phyloP scores from a whole-genome alignment of 257 asterid genomes.

The Thymus quinquecostatus region DNA sequence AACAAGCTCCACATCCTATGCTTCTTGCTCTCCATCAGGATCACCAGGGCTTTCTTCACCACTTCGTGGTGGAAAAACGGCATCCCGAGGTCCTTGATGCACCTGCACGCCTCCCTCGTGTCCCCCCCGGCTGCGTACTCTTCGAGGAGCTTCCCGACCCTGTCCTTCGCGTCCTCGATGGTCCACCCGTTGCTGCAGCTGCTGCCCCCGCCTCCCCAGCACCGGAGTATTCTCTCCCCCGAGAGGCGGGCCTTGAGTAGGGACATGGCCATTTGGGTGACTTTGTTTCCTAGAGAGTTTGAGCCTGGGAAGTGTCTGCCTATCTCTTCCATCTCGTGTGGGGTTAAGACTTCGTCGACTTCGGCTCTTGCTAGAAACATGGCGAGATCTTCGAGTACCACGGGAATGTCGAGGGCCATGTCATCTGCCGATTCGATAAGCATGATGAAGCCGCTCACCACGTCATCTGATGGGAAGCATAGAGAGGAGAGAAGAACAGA shows the following conservation, averaged over 20 bases:
- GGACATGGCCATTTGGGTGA: conserved; percentile 67
- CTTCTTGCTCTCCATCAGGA: conserved; percentile 71
- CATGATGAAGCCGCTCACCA: conserved; percentile 71
- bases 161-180: conserved; percentile 84
- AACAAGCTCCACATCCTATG: conserved; percentile 71
- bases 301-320: conserved; percentile 55
- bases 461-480: conserved; percentile 83
- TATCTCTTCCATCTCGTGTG: conserved; percentile 83
- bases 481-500: conserved; percentile 75
- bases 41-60: conserved; percentile 71
- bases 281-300: conserved; percentile 65
- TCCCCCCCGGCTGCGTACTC: conserved; percentile 88
- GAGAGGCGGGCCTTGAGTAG: conserved; percentile 75
- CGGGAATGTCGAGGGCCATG: conserved; percentile 79
- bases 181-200: conserved; percentile 67
- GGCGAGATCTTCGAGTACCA: conserved; percentile 80
- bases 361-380: conserved; percentile 83
- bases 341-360: conserved; percentile 87
- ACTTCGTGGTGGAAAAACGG: conserved; percentile 96
- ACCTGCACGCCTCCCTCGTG: conserved; percentile 74
- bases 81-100: conserved; percentile 92
- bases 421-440: conserved; percentile 89
- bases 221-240: conserved; percentile 83
- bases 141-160: conserved; percentile 66
- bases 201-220: conserved; percentile 93